Conservation (phyloP, 2,329 filamentous ascomycete species). For the Macroventuria anomochaeta region DNA sequence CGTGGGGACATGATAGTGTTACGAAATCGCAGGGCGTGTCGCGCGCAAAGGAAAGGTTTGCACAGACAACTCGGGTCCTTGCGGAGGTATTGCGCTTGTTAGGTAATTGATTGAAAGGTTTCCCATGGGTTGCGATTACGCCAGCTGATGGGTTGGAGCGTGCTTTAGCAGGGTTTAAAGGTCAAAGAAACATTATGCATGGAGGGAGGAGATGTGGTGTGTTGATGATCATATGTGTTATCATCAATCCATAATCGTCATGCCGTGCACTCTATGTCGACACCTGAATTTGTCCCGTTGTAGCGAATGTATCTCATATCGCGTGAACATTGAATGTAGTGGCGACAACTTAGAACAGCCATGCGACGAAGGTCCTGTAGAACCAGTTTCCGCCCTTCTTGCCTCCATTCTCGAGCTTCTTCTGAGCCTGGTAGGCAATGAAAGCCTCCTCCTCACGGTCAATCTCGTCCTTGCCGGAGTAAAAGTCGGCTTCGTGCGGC, state of each 20-base stretch:
- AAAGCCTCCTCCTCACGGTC: slow-evolving; percentile 76
- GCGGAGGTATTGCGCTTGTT: slow-evolving; percentile 1
- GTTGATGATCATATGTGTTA: background rate
- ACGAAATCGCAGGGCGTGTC: slow-evolving; percentile 4
- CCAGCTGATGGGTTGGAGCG: background rate
- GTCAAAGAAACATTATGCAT: background rate
- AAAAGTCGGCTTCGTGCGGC: slow-evolving; percentile 70
- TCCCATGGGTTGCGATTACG: slow-evolving; percentile 7
- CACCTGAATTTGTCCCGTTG: background rate
- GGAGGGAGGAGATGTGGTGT: background rate
- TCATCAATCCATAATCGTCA: background rate
- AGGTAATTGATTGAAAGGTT: slow-evolving; percentile 12
- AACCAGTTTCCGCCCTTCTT: slow-evolving; percentile 56
- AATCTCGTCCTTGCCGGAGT: slow-evolving; percentile 74
- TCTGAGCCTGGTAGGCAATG: slow-evolving; percentile 61
- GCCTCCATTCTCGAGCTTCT: slow-evolving; percentile 40
- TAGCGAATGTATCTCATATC: background rate
- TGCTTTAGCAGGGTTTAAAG: background rate
- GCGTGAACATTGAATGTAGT: background rate
- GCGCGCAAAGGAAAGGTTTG: background rate
- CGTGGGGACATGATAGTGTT: slow-evolving; percentile 9
- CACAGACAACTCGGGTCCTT: slow-evolving; percentile 2
- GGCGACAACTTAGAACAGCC: slow-evolving; percentile 61
- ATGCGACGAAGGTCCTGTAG: slow-evolving; percentile 65
- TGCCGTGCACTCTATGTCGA: background rate